Evolutionary conservation across 1,284 basidiomycete species (phyloP).

Genomic region (Acaromyces ingoldii): DNA sequence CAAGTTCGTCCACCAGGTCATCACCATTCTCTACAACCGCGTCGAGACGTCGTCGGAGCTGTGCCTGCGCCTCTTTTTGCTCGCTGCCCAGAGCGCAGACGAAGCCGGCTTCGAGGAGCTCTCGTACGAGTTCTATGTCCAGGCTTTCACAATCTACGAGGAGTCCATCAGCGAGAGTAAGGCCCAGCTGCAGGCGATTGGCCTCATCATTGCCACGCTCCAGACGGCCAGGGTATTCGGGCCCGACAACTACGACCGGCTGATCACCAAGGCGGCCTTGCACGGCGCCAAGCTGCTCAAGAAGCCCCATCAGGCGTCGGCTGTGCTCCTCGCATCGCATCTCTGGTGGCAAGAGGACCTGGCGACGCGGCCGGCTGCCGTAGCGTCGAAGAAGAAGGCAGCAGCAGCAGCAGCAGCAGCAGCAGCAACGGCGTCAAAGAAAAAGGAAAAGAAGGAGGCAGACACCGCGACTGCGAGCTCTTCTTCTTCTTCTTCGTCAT

Average conservation of each 20-base stretch:
- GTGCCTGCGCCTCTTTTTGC: slow-evolving; percentile 42
- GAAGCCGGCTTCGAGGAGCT: slow-evolving; percentile 48
- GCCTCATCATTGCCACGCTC: slow-evolving; percentile 43
- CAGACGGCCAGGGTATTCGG: slow-evolving; percentile 43
- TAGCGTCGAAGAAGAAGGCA: slow-evolving; percentile 13
- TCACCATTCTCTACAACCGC: slow-evolving; percentile 45
- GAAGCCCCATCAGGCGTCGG: slow-evolving; percentile 50
- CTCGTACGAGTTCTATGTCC: slow-evolving; percentile 49
- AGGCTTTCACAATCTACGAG: slow-evolving; percentile 50
- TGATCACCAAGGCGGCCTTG: slow-evolving; percentile 48
- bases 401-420: slow-evolving; percentile 3
- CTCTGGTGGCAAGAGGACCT: slow-evolving; percentile 46
- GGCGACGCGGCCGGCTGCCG: background rate
- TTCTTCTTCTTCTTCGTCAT: background rate
- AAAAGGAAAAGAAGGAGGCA: slow-evolving; percentile 6
- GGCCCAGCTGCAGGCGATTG: slow-evolving; percentile 46
- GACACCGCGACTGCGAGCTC: background rate
- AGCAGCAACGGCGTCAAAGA: slow-evolving; percentile 9
- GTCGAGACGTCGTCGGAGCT: slow-evolving; percentile 44
- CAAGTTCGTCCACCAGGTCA: slow-evolving; percentile 49
- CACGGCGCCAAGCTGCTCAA: slow-evolving; percentile 49
- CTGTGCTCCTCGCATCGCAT: slow-evolving; percentile 49
- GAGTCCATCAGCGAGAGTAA: slow-evolving; percentile 48
- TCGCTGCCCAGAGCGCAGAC: slow-evolving; percentile 46
- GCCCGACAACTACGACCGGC: slow-evolving; percentile 46